Evolutionary conservation across 2,329 filamentous ascomycete genomes (phyloP), one percentile per base, ranked within the genome.

Genomic region (Cercospora sesami): DNA sequence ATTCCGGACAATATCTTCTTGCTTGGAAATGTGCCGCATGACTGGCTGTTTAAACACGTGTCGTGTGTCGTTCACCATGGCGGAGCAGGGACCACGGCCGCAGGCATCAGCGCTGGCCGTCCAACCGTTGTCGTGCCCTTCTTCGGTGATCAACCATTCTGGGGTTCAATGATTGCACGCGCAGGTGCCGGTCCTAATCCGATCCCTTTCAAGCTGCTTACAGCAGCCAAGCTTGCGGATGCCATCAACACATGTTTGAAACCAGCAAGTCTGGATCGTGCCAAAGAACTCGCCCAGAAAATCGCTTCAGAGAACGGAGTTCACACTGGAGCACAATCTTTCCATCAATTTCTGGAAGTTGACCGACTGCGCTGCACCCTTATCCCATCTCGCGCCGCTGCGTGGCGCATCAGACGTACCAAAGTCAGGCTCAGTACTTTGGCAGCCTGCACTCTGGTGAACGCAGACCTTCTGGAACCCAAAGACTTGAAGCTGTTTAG

Each of bases 381-480:
- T 28, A 85, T 88, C 28, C 91, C 91, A 0, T 86, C 85, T 61
- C 85, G 88, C 36, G 84, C 87, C 1, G 93, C 93, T 0, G 88
- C 90, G 0, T 96, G 93, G 92, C 86, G 89, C 26, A 82, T 95
- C 5, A 88, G 87, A 72, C 84, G 88, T 51, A 91, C 89, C 0
- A 82, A 90, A 67, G 84, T 90, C n/a, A 84, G 84, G 2, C 81
- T 96, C 8, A 94, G 91, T 74, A 84, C 91, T 0, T 83, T 96
- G 66, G 92, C 91, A 12, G 91, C 90, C 3, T 85, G 89, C 6
- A 85, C 89, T 0, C 80, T 95, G 42, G 88, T 90, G 1, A 86
- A 88, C 18, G 85, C 87, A 71, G 88, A 87, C 0, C 78, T 89
- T 26, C 73, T 96, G 3, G 84, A 89, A 62, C 90, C 91, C 72